Base-by-base conservation (phyloP, 495 filamentous ascomycete genomes). In the Rhypophila decipiens region DNA sequence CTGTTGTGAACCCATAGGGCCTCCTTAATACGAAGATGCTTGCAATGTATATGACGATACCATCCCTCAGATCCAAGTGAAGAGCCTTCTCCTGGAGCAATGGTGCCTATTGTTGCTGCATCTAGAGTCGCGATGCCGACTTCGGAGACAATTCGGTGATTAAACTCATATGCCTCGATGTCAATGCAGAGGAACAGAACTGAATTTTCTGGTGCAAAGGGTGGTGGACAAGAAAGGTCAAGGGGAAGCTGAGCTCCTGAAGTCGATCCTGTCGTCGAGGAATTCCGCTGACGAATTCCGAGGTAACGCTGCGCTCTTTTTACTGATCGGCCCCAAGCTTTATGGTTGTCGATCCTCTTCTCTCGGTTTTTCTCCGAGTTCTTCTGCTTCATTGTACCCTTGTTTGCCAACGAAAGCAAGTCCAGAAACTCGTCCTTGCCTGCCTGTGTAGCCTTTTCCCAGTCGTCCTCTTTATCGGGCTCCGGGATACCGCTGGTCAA, bases 91-190 rank as follows among this genome's bases (percentile, higher is more conserved):
- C 86, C 85, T 18, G 87, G 86, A 2, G 78, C 54, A 20, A 80
- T 15, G 54, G 52, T 24, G 77, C 66, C 47, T 8, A 68, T 56
- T 19, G 85, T 77, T 9, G 65, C 51, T 3, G 85, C 88, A 65
- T 98, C 93, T 18, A 98, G 78, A 9, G 77, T 80, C 8, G 88
- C 83, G 39, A 98, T 73, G 27, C 93, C 93, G 44, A 98, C 73
- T 60, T 98, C 93, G 3, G 89, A 95, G 49, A 96, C 69, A 2
- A 74, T 56, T 38, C 68, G 65, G 3, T 74, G 70, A 44, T 79
- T 66, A 21, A 61, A 58, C 64, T 97, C 91, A 51, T 82, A 91
- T 7, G 82, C 78, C 61, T 98, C 93, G 24, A 90, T 60, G 57
- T 98, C 91, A 37, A 96, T 67, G 50, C 75, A 80, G 46, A 96